Conservation (phyloP, 768 basidiomycete species). For the Termitomyces sp. region DNA sequence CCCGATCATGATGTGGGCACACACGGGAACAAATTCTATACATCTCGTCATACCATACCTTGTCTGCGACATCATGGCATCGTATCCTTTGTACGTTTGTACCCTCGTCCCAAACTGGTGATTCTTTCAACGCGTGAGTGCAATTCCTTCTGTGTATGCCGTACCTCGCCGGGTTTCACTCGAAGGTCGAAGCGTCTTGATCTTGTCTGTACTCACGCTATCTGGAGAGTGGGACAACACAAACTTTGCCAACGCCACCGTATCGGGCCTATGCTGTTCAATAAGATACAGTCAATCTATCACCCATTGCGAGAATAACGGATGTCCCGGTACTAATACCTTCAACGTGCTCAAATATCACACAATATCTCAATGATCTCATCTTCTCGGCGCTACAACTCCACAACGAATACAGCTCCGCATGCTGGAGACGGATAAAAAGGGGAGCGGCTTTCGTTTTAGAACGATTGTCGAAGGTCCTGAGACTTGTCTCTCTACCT, state of each 20-base stretch:
- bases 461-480: background rate
- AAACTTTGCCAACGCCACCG: background rate
- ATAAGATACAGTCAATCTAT: background rate
- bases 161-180: background rate
- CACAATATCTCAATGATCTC: background rate
- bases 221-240: background rate
- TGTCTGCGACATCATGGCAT: conserved; percentile 1
- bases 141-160: background rate
- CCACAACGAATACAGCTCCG: background rate
- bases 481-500: background rate
- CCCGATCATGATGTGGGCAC: background rate
- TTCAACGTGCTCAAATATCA: background rate
- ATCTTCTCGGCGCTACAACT: background rate
- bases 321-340: background rate
- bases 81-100: background rate
- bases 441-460: background rate
- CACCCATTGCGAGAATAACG: background rate
- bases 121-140: background rate
- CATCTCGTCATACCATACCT: background rate
- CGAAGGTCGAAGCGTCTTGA: background rate
- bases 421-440: background rate
- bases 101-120: background rate
- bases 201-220: conserved; percentile 1
- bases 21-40: background rate
- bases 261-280: background rate